phyloP scores from a whole-genome alignment of 23 red algal species.

The Gracilaria caudata region DNA sequence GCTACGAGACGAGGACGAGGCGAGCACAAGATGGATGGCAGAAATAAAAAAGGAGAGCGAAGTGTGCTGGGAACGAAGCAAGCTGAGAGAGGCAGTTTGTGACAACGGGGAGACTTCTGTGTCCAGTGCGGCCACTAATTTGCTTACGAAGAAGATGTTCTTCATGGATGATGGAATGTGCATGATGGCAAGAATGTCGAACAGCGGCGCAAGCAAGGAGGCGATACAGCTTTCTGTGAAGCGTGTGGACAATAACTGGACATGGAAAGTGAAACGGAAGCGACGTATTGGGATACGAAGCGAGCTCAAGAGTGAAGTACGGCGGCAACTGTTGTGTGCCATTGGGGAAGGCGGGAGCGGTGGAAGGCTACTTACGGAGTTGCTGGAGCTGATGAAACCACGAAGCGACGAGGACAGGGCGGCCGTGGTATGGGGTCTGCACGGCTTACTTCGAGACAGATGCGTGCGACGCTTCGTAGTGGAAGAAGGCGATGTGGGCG shows the following conservation, averaged over 20 bases:
- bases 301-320: neutral
- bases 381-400: neutral
- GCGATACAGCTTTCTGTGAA: constrained; percentile 4
- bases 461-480: neutral
- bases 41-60: neutral
- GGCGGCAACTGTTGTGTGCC: neutral
- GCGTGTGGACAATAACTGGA: neutral
- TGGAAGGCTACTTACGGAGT: neutral
- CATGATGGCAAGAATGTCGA: constrained; percentile 27
- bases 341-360: neutral
- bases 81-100: constrained; percentile 11
- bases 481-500: neutral
- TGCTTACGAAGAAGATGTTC: constrained; percentile 27
- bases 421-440: constrained; percentile 7
- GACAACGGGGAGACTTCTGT: constrained; percentile 20
- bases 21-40: neutral
- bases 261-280: neutral
- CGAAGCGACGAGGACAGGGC: constrained; percentile 19
- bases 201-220: constrained; percentile 7
- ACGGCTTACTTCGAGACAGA: neutral
- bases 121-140: constrained; percentile 1
- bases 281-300: neutral
- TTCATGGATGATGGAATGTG: neutral
- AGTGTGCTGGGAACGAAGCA: neutral
- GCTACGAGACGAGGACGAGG: neutral